A percentile compares a stretch with the other conserved stretches of the same genome.
Evolutionary conservation across 2,329 filamentous ascomycete species (phyloP).

Genomic region (Calonectria honghensis): DNA sequence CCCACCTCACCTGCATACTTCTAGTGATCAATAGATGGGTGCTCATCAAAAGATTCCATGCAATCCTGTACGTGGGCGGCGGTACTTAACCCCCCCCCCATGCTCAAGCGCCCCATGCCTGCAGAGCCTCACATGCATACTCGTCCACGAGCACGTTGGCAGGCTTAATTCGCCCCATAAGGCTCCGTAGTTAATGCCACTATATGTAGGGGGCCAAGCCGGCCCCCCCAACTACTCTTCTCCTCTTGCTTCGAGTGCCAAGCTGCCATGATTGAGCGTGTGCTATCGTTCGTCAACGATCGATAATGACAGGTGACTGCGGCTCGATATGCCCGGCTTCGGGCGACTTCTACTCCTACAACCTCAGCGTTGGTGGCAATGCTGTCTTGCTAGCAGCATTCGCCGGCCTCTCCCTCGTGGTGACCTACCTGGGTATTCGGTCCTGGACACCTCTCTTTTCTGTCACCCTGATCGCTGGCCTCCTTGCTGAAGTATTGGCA

Average conservation of each 20-base stretch:
- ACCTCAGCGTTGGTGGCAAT: conserved; percentile 63
- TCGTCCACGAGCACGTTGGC: conserved; percentile 42
- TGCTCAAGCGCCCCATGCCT: conserved; percentile 43
- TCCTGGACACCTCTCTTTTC: conserved; percentile 65
- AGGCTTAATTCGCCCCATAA: conserved; percentile 33
- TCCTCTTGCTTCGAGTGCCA: conserved; percentile 40
- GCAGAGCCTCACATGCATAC: conserved; percentile 55
- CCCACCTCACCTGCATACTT: conserved; percentile 44
- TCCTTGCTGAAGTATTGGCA: conserved; percentile 66
- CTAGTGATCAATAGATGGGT: conserved; percentile 38
- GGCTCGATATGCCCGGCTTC: conserved; percentile 60
- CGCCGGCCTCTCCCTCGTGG: conserved; percentile 62
- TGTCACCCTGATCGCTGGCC: conserved; percentile 62
- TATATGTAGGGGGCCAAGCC: conserved; percentile 55
- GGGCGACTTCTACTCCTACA: conserved; percentile 62
- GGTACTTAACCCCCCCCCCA: conserved; percentile 41
- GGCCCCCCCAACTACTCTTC: conserved; percentile 42
- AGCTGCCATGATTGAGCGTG: conserved; percentile 53
- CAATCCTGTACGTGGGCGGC: conserved; percentile 42
- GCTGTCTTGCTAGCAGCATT: conserved; percentile 64
- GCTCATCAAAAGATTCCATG: conserved; percentile 30
- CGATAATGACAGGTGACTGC: conserved; percentile 61
- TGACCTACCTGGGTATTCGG: conserved; percentile 62
- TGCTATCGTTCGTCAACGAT: conserved; percentile 44
- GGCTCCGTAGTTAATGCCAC: conserved; percentile 20